phyloP scores from a whole-genome alignment of 495 filamentous ascomycete species.

The Aspergillus olivimuriae region DNA sequence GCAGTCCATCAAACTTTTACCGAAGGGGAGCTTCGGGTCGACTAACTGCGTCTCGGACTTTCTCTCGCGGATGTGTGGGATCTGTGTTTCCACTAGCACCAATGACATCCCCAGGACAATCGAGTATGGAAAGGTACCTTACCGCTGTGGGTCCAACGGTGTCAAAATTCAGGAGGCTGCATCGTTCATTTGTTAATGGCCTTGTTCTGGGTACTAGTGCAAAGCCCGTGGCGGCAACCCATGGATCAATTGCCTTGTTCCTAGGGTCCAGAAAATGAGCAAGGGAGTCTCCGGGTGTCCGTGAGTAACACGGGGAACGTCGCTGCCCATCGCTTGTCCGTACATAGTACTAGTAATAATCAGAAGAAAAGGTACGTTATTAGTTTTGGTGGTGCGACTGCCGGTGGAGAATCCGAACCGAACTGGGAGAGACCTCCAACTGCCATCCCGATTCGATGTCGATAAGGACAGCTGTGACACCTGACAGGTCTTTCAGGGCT shows the following conservation, averaged over 20 bases:
- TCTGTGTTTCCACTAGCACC: background rate
- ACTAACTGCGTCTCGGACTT: no score
- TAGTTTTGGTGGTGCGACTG: no score
- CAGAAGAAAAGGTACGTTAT: background rate
- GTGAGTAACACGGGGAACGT: no score
- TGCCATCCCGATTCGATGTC: no score
- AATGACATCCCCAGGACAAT: background rate
- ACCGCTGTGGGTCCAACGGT: background rate
- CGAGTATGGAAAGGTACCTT: background rate
- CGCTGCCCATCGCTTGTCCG: no score
- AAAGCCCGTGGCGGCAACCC: background rate
- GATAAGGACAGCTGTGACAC: no score
- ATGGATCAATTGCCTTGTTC: background rate
- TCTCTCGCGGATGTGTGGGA: background rate
- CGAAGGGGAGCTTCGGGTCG: no score
- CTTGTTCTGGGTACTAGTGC: background rate
- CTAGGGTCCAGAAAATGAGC: background rate
- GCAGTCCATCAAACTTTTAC: no score
- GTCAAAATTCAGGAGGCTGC: background rate
- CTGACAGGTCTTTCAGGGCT: no score
- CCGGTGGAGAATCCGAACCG: background rate
- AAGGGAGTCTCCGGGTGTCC: no score
- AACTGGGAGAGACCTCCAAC: background rate
- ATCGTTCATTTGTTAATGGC: background rate
- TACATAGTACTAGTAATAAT: no score